A percentile compares a stretch with the other conserved stretches of the same genome.
phyloP scores from a whole-genome alignment of 129 eudicot genomes.

The Chrysanthemum lavandulifolium region DNA sequence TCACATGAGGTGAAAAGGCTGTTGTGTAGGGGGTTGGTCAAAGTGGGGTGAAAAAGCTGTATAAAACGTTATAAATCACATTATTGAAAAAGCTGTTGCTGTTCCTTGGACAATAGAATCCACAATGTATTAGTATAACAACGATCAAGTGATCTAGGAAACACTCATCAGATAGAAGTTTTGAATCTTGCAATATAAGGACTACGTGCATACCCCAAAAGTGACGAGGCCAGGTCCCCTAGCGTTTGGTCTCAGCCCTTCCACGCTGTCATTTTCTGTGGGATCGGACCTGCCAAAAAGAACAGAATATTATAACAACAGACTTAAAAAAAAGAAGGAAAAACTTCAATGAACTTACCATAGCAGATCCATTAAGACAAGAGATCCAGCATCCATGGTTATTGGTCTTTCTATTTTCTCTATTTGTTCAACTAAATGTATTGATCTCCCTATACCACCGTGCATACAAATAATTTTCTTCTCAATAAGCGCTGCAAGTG shows the following conservation, averaged over 20 bases:
- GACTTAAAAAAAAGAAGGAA: background rate
- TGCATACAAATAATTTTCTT: slow-evolving; percentile 95
- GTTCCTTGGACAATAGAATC: background rate
- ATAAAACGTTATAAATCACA: no score
- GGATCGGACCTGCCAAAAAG: slow-evolving; percentile 88
- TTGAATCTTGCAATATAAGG: slow-evolving; percentile 9
- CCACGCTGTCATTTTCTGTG: slow-evolving; percentile 95
- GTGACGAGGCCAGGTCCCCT: slow-evolving; percentile 96
- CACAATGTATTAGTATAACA: background rate
- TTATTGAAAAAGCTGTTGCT: background rate
- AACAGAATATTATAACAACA: slow-evolving; percentile 1
- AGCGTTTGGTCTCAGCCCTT: slow-evolving; percentile 96
- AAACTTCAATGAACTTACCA: slow-evolving; percentile 47
- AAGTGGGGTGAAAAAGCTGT: no score
- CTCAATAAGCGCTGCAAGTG: slow-evolving; percentile 94
- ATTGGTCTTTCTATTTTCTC: slow-evolving; percentile 97
- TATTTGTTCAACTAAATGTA: slow-evolving; percentile 92
- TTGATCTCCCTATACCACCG: slow-evolving; percentile 98
- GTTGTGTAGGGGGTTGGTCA: no score
- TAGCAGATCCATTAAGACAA: slow-evolving; percentile 87
- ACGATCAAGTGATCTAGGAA: background rate
- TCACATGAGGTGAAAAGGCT: no score
- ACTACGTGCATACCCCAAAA: slow-evolving; percentile 75
- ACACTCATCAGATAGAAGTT: background rate
- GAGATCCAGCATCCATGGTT: slow-evolving; percentile 99